phyloP scores from a whole-genome alignment of 495 filamentous ascomycete genomes.

The Penicillium pancosmium region DNA sequence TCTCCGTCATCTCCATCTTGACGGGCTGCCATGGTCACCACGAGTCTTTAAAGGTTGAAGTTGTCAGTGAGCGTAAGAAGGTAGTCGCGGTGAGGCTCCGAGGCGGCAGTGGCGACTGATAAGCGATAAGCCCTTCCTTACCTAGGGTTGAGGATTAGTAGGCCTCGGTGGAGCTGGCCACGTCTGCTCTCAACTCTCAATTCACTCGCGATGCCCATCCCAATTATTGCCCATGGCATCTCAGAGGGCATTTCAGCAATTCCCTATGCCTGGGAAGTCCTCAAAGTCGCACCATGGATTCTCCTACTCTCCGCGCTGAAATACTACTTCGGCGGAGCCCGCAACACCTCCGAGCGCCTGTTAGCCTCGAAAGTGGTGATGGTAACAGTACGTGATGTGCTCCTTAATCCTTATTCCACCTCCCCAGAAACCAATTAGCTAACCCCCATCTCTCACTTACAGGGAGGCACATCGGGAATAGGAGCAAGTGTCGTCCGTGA shows the following conservation, averaged over 20 bases:
- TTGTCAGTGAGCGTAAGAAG: too few species aligned
- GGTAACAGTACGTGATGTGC: conserved; percentile 68
- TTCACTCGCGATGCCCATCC: conserved; percentile 71
- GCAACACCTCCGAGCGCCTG: conserved; percentile 74
- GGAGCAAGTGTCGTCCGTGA: conserved; percentile 73
- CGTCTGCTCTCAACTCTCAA: conserved; percentile 13
- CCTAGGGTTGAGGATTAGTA: too few species aligned
- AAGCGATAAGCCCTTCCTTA: conserved; percentile 24
- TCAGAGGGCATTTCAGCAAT: conserved; percentile 67
- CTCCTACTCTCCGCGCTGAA: conserved; percentile 69
- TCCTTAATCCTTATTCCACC: too few species aligned
- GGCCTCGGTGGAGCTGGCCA: neutral
- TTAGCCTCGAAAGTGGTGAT: conserved; percentile 94
- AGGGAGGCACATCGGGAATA: conserved; percentile 94
- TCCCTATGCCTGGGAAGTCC: conserved; percentile 61
- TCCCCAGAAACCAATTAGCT: too few species aligned
- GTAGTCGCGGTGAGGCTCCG: neutral
- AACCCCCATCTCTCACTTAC: neutral
- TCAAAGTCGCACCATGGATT: conserved; percentile 63
- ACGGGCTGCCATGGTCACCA: neutral
- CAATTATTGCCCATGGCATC: conserved; percentile 63
- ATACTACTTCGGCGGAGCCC: conserved; percentile 73
- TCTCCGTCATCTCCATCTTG: conserved; percentile 8
- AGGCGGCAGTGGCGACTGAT: conserved; percentile 19
- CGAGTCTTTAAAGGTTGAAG: neutral